These are phyloP conservation scores for Saccharum officinarum DNA, from an alignment of 176 grass and related monocot genomes.

Conservation along the genomic window DNA sequence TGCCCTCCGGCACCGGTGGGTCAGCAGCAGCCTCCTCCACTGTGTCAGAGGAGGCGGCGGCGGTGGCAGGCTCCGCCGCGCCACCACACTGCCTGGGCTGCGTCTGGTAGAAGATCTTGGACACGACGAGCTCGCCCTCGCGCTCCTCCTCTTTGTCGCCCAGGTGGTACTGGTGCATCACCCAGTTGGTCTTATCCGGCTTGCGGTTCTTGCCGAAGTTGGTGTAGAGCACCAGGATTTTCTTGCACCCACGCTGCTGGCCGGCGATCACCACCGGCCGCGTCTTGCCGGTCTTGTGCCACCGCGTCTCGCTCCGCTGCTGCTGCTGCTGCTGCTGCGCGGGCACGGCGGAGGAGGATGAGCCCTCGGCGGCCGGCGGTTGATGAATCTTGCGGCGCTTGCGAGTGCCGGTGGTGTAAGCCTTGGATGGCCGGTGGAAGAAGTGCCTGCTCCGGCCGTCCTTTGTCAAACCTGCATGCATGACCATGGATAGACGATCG, in stretches of 20 bases:
- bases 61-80: neutral
- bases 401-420: conserved; percentile 93
- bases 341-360: neutral
- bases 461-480: conserved; percentile 78
- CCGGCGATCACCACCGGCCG: conserved; percentile 63
- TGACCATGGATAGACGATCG: neutral
- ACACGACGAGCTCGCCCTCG: conserved; percentile 91
- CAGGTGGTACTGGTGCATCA: conserved; percentile 99
- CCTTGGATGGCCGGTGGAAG: conserved; percentile 93
- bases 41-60: neutral
- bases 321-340: conserved; percentile 28
- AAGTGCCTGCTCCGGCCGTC: conserved; percentile 89
- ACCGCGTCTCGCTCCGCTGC: conserved; percentile 74
- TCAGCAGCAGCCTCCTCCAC: conserved; percentile 26
- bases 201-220: conserved; percentile 84
- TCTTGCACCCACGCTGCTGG: conserved; percentile 83
- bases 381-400: conserved; percentile 93
- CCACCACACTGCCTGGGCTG: conserved; percentile 74
- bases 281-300: conserved; percentile 99
- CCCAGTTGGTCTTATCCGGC: conserved; percentile 94
- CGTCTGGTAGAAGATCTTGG: conserved; percentile 98
- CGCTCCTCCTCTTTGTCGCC: conserved; percentile 73
- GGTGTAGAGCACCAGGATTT: conserved; percentile 95
- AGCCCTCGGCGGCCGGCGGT: neutral
- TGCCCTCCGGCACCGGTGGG: neutral